Conservation (phyloP, 2,329 filamentous ascomycete species). For the Geosmithia morbida region DNA sequence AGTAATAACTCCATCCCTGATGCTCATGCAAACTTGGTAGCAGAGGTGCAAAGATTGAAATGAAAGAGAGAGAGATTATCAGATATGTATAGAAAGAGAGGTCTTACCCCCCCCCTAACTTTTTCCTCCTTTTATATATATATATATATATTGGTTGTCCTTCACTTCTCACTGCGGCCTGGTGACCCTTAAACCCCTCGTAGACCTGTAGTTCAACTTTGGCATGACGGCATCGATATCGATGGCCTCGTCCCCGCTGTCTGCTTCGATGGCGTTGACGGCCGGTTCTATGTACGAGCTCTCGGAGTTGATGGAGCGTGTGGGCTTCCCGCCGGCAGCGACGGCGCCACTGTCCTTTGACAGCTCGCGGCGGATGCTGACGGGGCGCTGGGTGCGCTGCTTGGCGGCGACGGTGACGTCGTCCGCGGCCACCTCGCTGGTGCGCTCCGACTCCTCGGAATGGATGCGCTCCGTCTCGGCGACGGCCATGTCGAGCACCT, state of each 20-base stretch:
- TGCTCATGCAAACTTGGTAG: background rate
- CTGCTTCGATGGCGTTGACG: conserved; percentile 15
- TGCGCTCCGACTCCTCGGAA: conserved; percentile 33
- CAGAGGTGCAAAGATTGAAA: background rate
- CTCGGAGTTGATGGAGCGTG: conserved; percentile 5
- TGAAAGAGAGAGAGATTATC: no score
- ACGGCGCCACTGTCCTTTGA: conserved; percentile 11
- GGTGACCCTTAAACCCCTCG: conserved; percentile 17
- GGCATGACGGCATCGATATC: conserved; percentile 20
- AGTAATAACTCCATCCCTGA: background rate
- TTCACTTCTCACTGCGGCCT: background rate
- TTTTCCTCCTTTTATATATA: no score
- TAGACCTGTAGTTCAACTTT: conserved; percentile 26
- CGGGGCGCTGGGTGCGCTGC: conserved; percentile 33
- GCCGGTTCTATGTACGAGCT: conserved; percentile 5
- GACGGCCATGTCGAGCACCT: conserved; percentile 46
- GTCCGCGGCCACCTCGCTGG: conserved; percentile 20
- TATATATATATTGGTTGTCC: background rate
- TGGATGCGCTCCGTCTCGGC: conserved; percentile 42
- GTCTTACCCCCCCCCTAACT: no score
- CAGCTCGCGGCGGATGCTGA: conserved; percentile 35
- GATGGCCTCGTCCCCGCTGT: conserved; percentile 23
- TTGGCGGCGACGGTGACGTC: conserved; percentile 22
- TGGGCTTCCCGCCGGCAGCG: conserved; percentile 2
- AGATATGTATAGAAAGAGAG: no score